Percentiles rank a stretch among this genome's conserved stretches.
phyloP scores from a whole-genome alignment of 441 rosid species.

The Raphanus hybrid region DNA sequence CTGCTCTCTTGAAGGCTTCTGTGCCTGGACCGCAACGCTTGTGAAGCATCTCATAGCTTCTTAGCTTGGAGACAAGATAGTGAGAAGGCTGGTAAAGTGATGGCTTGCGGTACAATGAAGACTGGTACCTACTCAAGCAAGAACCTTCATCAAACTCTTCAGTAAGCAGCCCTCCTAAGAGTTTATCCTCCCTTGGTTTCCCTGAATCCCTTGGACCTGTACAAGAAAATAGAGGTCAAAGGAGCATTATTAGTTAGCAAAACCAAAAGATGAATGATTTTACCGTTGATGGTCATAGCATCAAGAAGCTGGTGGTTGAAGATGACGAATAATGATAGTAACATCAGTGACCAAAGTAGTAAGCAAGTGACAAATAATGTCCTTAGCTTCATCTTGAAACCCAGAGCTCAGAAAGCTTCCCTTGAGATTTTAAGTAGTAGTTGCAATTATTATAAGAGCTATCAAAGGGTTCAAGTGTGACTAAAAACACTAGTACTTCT shows the following conservation, averaged over 20 bases:
- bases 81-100: conserved; percentile 47
- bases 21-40: conserved; percentile 62
- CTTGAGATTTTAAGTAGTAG: not conserved
- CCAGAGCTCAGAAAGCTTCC: not conserved
- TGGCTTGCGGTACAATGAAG: conserved; percentile 42
- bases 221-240: not conserved
- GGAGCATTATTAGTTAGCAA: not conserved
- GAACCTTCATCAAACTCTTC: conserved; percentile 49
- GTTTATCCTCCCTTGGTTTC: conserved; percentile 44
- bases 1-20: conserved; percentile 50
- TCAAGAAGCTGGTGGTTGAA: not conserved
- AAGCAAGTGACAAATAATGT: conserved; percentile 13
- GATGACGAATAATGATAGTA: conserved; percentile 14
- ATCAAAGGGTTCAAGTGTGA: conserved; percentile 6
- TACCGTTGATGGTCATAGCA: not conserved
- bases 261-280: not conserved
- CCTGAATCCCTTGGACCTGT: conserved; percentile 17
- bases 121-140: conserved; percentile 57
- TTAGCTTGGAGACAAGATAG: conserved; percentile 55
- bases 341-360: conserved; percentile 5
- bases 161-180: conserved; percentile 54
- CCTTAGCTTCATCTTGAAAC: conserved; percentile 19
- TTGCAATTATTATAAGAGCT: not conserved
- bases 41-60: conserved; percentile 62
- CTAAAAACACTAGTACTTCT: not conserved